These are phyloP conservation scores for Colletotrichum tropicicola DNA, from an alignment of 2,329 filamentous ascomycete genomes.

Conservation along the genomic window DNA sequence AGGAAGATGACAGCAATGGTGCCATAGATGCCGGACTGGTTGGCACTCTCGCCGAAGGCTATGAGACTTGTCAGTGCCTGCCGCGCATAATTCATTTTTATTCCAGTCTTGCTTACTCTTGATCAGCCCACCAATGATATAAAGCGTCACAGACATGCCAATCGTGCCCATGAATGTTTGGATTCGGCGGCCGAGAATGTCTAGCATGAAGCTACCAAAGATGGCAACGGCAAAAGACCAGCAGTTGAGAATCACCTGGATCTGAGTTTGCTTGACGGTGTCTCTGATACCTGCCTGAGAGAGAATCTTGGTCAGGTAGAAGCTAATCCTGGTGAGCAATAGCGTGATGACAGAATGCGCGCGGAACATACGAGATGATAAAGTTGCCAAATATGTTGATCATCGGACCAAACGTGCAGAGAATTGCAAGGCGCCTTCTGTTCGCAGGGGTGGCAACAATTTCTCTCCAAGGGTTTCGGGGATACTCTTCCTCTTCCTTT, in stretches of 20 bases:
- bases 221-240: conserved; percentile 45
- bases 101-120: conserved; percentile 30
- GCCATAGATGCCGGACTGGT: conserved; percentile 47
- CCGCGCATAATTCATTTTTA: conserved; percentile 39
- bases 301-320: conserved; percentile 40
- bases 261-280: conserved; percentile 36
- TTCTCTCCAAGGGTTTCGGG: conserved; percentile 37
- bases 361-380: conserved; percentile 37
- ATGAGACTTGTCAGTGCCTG: conserved; percentile 36
- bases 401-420: conserved; percentile 37
- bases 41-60: conserved; percentile 33
- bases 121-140: conserved; percentile 36
- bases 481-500: conserved; percentile 35
- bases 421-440: conserved; percentile 35
- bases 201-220: conserved; percentile 42
- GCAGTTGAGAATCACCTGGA: conserved; percentile 45
- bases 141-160: conserved; percentile 35
- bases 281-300: conserved; percentile 40
- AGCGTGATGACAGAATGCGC: background rate
- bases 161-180: conserved; percentile 38
- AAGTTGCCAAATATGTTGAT: conserved; percentile 42
- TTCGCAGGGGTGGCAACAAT: conserved; percentile 37
- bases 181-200: conserved; percentile 42
- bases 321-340: conserved; percentile 23
- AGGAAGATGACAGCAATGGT: conserved; percentile 46